Base-by-base conservation (phyloP, 805 yeast species). In the Teunomyces gatunensis region DNA sequence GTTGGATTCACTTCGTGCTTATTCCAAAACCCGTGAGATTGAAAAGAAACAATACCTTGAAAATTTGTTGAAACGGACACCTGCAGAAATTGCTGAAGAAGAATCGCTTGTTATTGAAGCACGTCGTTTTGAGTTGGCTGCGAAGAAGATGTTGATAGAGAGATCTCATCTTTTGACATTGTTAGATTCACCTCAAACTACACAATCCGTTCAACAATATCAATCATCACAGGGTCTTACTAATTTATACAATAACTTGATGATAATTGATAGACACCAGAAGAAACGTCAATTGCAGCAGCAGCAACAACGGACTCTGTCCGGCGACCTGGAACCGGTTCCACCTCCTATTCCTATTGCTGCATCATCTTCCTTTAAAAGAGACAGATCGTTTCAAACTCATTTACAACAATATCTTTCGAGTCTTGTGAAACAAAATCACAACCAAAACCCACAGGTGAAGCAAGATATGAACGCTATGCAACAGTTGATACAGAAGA, bases 61-160 rank as follows among this genome's bases (percentile, higher is more conserved):
- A 56, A 80, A 88, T 51, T 70, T 94, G 33, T 73, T 92, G 37
- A 82, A 83, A 32, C 74, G 99, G 55, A 83, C 92, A 2, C 97
- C 99, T 0, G 96, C 97, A 0, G 99, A 94, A 63, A 88, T 94
- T 39, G 98, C 98, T 0, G 99, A 94, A 69, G 99, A 94, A 62
- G 98, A 94, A 64, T 89, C 96, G 0, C 73, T 94, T 43, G 88
- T 94, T 9, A 84, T 92, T 27, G 99, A 94, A 63, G 95, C 97
- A 2, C 80, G 96, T 42, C 84, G 92, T 54, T 88, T 94, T 52
- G 98, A 94, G 61, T 79, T 89, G 48, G 88, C 96, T 2, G 96
- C 97, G 0, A 91, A 89, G 70, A 87, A 88, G 64, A 87, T 92
- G 75, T 75, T 90, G 45, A 70, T 76, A 42, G 99, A 94, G 63